Evolutionary conservation across 2,329 filamentous ascomycete genomes (phyloP).

Genomic region (Leptosphaerulina australis): DNA sequence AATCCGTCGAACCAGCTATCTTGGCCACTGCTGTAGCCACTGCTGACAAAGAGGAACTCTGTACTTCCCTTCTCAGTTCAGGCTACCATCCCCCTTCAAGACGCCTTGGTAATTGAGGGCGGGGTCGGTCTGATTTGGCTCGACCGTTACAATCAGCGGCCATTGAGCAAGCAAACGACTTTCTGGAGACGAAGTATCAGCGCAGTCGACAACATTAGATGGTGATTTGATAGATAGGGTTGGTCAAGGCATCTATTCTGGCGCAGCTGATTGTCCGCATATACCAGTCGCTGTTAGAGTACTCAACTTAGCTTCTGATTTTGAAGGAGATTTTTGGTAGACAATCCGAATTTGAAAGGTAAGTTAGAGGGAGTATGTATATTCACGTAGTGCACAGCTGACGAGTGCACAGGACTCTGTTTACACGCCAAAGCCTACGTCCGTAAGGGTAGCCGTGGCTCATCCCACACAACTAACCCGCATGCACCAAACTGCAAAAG

Average conservation of each 20-base stretch:
- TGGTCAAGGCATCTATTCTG: neutral
- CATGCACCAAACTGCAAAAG: slow-evolving; percentile 3
- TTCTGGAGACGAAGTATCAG: neutral
- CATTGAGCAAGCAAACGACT: neutral
- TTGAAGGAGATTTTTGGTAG: neutral
- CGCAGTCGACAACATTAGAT: neutral
- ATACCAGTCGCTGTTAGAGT: neutral
- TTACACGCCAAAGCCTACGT: slow-evolving; percentile 13
- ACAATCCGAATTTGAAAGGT: neutral
- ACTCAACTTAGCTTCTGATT: neutral
- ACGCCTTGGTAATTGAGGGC: neutral
- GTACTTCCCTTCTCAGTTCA: neutral
- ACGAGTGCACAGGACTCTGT: neutral
- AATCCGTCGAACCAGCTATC: neutral
- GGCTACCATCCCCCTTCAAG: slow-evolving; percentile 1
- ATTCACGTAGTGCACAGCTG: neutral
- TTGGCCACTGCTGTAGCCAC: neutral
- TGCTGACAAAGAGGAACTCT: neutral
- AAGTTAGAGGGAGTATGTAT: neutral
- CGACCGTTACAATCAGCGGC: neutral
- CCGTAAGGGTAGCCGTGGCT: slow-evolving; percentile 13
- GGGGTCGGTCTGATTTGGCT: slow-evolving; percentile 1
- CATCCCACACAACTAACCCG: neutral
- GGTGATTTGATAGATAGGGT: neutral
- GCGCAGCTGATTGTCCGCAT: neutral